phyloP scores from a whole-genome alignment of 2,329 filamentous ascomycete genomes.

The Septoria petroselini region DNA sequence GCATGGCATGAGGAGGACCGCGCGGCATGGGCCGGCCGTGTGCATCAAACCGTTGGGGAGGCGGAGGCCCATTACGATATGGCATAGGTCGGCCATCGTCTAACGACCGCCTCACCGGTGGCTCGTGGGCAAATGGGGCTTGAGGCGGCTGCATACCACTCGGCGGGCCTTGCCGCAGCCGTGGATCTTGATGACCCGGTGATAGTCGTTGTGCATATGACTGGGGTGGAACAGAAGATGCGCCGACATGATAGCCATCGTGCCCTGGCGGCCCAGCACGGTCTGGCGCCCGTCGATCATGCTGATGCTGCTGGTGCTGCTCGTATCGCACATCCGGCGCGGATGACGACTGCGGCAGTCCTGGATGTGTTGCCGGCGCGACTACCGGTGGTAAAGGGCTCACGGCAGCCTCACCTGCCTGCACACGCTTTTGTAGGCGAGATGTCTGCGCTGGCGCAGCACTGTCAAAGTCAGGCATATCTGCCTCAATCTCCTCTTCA shows the following conservation, averaged over 20 bases:
- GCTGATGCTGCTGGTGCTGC: constrained; percentile 14
- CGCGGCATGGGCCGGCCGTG: constrained; percentile 10
- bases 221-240: constrained; percentile 15
- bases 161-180: constrained; percentile 17
- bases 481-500: constrained; percentile 49
- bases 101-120: constrained; percentile 27
- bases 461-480: constrained; percentile 64
- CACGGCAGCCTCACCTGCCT: constrained; percentile 30
- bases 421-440: constrained; percentile 30
- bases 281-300: constrained; percentile 8
- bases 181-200: constrained; percentile 16
- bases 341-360: constrained; percentile 20
- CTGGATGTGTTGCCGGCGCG: constrained; percentile 8
- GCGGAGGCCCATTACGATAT: constrained; percentile 29
- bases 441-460: constrained; percentile 34
- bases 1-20: constrained; percentile 11
- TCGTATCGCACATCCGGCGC: constrained; percentile 21
- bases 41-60: constrained; percentile 20
- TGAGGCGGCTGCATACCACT: constrained; percentile 26
- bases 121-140: constrained; percentile 28
- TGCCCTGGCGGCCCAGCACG: constrained; percentile 17
- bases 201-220: constrained; percentile 17
- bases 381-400: constrained; percentile 13
- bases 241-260: constrained; percentile 14
- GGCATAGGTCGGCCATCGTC: constrained; percentile 33